Evolutionary conservation across 2,329 filamentous ascomycete species (phyloP), one percentile per base, ranked within the genome.

Genomic region (Penicillium decumbens): DNA sequence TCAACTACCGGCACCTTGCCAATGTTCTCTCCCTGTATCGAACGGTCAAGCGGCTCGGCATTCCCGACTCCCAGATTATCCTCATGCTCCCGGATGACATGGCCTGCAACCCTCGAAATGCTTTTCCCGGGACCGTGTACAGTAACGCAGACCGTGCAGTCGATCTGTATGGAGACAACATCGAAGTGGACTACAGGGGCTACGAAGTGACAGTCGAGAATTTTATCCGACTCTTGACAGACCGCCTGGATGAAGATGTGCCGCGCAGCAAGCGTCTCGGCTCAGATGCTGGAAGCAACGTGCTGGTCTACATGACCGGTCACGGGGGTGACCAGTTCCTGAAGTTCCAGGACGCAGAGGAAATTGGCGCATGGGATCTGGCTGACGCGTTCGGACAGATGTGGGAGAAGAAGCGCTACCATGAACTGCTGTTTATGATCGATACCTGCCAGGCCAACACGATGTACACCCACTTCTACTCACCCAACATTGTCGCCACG

Each of bases 11-110:
- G 50, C 93, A 98, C 72, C 85, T 98, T 45, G 91, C 93, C 71
- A 98, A 98, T 75, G 93, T 95, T 15, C 83, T 98, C 53, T 96
- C 92, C 51, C 84, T 98, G 56, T 98, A 98, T 75, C 89, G 93
- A 50, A 98, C 93, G 49, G 93, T 98, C 56, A 98, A 98, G 76
- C 88, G 93, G 10, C 84, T 98, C 32, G 93, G 93, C 41, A 98
- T 98, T 52, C 93, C 93, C 30, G 93, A 98, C 73, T 95, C 89
- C 44, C 93, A 98, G 70, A 98, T 98, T 73, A 97, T 98, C 69
- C 87, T 98, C 59, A 97, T 98, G 91, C 83, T 98, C n/a, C 93
- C 93, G 20, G 93, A 98, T 71, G 93, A 98, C 75, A 97, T 98
- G 89, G 93, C 93, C 33, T 98, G 93, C 79, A 98, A 98, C 73